Percentiles rank a stretch among this genome's conserved stretches.
Conservation (phyloP, 169 alveolate species). For the Plasmodium inui region DNA sequence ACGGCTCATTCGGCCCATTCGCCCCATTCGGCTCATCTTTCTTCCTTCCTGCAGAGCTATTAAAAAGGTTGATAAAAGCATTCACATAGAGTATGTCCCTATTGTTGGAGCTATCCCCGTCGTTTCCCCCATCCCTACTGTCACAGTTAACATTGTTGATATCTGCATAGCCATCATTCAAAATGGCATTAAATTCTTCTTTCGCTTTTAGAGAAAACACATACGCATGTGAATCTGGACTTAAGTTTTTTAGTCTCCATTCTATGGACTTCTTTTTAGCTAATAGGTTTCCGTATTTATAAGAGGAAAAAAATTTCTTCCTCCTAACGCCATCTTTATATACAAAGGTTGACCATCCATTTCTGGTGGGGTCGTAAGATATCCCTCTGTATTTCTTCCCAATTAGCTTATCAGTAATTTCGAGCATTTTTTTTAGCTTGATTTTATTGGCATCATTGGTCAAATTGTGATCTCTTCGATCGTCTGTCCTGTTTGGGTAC, state of each 20-base stretch:
- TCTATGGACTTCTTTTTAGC: slow-evolving; percentile 71
- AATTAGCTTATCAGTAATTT: slow-evolving; percentile 58
- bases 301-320: slow-evolving; percentile 68
- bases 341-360: slow-evolving; percentile 76
- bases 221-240: slow-evolving; percentile 72
- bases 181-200: slow-evolving; percentile 56
- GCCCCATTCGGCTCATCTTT: background rate
- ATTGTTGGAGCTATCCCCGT: background rate
- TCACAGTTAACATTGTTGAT: background rate
- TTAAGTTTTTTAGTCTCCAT: slow-evolving; percentile 65
- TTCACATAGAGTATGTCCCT: slow-evolving; percentile 61
- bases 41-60: background rate
- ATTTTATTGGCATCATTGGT: slow-evolving; percentile 16
- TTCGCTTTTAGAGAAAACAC: slow-evolving; percentile 58
- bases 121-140: background rate
- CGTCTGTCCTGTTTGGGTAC: too few relatives aligned
- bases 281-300: slow-evolving; percentile 65
- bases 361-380: slow-evolving; percentile 60
- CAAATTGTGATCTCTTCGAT: background rate
- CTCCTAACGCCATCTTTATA: slow-evolving; percentile 60
- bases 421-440: slow-evolving; percentile 48
- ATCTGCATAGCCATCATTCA: slow-evolving; percentile 49
- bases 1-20: background rate
- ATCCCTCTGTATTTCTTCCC: slow-evolving; percentile 72
- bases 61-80: slow-evolving; percentile 46